Conservation (phyloP, 2,329 filamentous ascomycete species). For the Nigrospora osmanthi region DNA sequence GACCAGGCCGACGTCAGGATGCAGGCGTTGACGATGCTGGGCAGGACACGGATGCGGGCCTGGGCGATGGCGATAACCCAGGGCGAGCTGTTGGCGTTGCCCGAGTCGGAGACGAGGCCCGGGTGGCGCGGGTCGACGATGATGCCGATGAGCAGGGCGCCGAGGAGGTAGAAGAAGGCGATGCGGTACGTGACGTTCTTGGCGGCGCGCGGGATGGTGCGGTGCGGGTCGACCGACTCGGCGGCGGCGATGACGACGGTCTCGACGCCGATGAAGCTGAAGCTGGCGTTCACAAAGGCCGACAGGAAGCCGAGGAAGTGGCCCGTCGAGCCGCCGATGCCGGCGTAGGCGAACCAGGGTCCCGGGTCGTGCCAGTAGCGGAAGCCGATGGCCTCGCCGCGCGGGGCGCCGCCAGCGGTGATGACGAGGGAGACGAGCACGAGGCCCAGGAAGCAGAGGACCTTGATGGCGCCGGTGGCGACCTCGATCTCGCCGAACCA, state of each 20-base stretch:
- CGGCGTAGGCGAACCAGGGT: conserved; percentile 35
- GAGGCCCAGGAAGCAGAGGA: conserved; percentile 36
- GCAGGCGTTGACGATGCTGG: conserved; percentile 44
- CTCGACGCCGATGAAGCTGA: conserved; percentile 22
- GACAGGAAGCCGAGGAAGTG: conserved; percentile 31
- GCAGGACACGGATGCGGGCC: conserved; percentile 51
- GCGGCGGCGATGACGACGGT: conserved; percentile 29
- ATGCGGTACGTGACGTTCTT: conserved; percentile 7
- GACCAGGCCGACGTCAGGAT: conserved; percentile 29
- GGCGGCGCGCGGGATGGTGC: conserved; percentile 25
- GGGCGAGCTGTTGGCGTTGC: conserved; percentile 28
- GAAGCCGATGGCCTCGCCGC: conserved; percentile 41
- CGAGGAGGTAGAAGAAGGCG: conserved; percentile 9
- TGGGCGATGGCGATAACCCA: conserved; percentile 59
- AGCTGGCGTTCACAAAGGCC: conserved; percentile 21
- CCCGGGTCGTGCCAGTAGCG: conserved; percentile 43
- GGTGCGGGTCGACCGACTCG: conserved; percentile 27
- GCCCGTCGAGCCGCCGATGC: conserved; percentile 19
- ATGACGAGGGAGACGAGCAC: conserved; percentile 40
- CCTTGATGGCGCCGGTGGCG: conserved; percentile 6
- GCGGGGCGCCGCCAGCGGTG: conserved; percentile 40
- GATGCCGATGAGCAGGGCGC: conserved; percentile 7
- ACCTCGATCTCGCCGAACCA: conserved; percentile 8
- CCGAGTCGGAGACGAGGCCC: conserved; percentile 6
- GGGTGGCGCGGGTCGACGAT: conserved; percentile 5